Percentiles rank a stretch among this genome's conserved stretches.
Conservation (phyloP, 139 green algal species). For the Coccomyxa sp. region DNA sequence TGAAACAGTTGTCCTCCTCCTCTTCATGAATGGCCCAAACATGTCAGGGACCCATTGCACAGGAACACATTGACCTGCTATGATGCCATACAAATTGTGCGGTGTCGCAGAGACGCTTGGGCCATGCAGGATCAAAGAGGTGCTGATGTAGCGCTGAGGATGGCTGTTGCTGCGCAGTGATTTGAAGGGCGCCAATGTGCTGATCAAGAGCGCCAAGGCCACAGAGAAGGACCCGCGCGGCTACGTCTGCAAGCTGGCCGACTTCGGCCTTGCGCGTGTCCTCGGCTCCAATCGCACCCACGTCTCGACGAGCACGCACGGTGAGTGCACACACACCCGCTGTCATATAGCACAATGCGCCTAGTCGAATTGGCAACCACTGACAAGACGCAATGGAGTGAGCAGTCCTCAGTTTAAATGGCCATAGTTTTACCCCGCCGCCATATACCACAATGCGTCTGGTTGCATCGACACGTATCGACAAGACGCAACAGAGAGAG, state of each 20-base stretch:
- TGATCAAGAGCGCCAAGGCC: conserved; percentile 43
- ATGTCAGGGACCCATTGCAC: neutral
- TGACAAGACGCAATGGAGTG: neutral
- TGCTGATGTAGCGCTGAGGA: neutral
- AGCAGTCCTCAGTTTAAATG: neutral
- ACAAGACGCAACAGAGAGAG: too few species aligned
- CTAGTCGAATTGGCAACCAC: too few species aligned
- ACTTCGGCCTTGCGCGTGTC: conserved; percentile 39
- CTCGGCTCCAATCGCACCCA: conserved; percentile 25
- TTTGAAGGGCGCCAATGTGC: conserved; percentile 53
- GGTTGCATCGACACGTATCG: too few species aligned
- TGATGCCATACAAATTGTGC: neutral
- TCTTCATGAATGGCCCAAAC: neutral
- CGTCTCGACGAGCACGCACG: conserved; percentile 28
- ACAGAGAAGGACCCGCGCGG: conserved; percentile 33
- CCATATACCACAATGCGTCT: too few species aligned
- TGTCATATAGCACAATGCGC: too few species aligned
- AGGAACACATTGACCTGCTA: neutral
- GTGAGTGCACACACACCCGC: neutral
- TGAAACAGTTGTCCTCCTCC: conserved; percentile 25
- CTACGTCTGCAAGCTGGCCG: conserved; percentile 40
- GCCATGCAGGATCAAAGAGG: neutral
- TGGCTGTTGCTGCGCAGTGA: conserved; percentile 19
- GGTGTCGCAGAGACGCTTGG: neutral
- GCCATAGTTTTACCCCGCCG: too few species aligned